Evolutionary conservation across 1,284 basidiomycete species (phyloP), one percentile per base, ranked within the genome.

Genomic region (Apiotrichum akiyoshidainum): DNA sequence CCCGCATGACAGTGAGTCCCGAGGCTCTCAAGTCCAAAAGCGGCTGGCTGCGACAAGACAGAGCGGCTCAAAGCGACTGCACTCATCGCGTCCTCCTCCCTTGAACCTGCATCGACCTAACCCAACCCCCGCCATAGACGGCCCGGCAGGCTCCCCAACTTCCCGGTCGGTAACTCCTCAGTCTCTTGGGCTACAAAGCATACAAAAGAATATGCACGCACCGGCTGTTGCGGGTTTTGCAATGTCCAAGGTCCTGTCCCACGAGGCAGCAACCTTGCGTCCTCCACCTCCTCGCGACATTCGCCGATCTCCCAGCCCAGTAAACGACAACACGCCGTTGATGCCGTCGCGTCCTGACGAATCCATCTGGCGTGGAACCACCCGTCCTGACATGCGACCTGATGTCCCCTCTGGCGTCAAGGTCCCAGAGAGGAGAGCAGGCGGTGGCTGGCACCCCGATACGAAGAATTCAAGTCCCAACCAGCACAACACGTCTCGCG

Each of bases 221-320:
- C 33, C 42, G 12, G 6, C 41, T 12, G 7, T n/a, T 1, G 26
- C 37, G 16, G 37, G 41, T 2, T 10, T 44, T 12, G 10, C n/a
- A 17, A 40, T 34, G n/a, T 21, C 13, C 13, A 55, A 55, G 19
- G 13, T 35, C 13, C 13, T 13, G 5, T 35, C 19, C 13, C 21
- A 26, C 1, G 48, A 50, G 12, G 9, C 48, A 13, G 39, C 48
- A 9, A 14, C 45, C 1, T 60, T 74, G 5, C 63, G 71, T 16
- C 69, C 69, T n/a, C 73, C 71, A 13, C 65, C 69, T 21, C 33
- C 65, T 5, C 55, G 69, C 9, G 69, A 72, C 39, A 41, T 57
- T 19, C 54, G 71, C 22, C 59, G 71, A 7, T 73, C 73, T 2
- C 73, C 73, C 2, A 73, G 70, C 48, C 73, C 71, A 0, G 60